Evolutionary conservation across 139 green algal species (phyloP), one percentile per base, ranked within the genome.

Genomic region (Chlamydomonas sp.): DNA sequence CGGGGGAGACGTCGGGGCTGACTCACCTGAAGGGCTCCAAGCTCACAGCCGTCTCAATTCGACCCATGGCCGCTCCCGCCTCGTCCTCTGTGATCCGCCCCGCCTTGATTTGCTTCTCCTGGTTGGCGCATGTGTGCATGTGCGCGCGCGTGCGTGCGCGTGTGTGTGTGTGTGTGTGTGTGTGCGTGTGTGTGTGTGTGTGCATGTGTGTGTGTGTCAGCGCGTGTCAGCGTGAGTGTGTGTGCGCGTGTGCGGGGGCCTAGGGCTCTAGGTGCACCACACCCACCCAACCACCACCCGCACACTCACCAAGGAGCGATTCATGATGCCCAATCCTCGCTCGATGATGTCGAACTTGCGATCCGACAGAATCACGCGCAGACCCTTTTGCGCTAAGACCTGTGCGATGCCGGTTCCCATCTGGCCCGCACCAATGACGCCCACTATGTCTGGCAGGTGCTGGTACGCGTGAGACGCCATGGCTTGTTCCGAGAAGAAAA

Each of bases 51-150:
- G 75, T 50, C 1, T 36, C 35, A 61, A 81, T 79, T 22, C 64
- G 62, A 0, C 38, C 30, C 33, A 73, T 30, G 22, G 50, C 50
- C 5, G 30, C 65, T 13, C 72, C 8, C 3, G 65, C 69, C 1
- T 72, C 69, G 2, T 70, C 65, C 28, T 69, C 22, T 26, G 48
- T 67, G 2, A 75, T 64, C 38, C 38, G 36, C 26, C 60, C 61
- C 29, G 83, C 83, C 26, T 70, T 73, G 26, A 81, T 75, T 30
- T 79, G 69, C 37, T 39, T 57, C 2, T 72, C 38, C 33, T 83
- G n/a, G n/a, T n/a, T n/a, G n/a, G n/a, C n/a, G n/a, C n/a, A 31
- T 65, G 57, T 65, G 57, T 31, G 16, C 26, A n/a, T n/a, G n/a
- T n/a, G n/a, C n/a, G n/a, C n/a, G n/a, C n/a, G 57, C 16, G 57